Base-by-base conservation (phyloP, 257 asterid genomes). In the Nicotiana sylvestris region DNA sequence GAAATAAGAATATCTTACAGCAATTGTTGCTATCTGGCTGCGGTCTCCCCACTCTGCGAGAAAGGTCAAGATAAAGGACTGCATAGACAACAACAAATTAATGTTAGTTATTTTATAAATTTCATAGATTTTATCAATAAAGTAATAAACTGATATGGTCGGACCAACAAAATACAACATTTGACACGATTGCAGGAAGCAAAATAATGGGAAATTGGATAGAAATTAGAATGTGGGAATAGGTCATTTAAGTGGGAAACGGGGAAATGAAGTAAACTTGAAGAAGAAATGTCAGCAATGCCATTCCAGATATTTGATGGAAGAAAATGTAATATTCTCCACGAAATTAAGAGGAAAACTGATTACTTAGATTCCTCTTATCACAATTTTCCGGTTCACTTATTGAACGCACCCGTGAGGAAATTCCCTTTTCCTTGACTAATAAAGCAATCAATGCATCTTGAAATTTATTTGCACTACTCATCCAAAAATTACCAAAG, bases 1-100 rank as follows among this genome's bases (percentile, higher is more conserved):
- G 25, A 21, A n/a, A 37, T n/a, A 64, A 74, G 77, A 83, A 84
- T 32, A 77, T 77, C 97, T 94, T 90, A 94, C 98, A 84, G 99
- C 98, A 80, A 95, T 94, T 83, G 99, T 95, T 76, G 99, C 99
- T 77, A 94, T 94, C 92, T 95, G 99, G 90, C 99, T 95, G 76
- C 99, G 97, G 79, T 95, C 99, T 27, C 99, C 99, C 99, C 99
- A 95, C 84, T 95, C 99, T 12, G 99, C 99, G 88, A 94, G 87
- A 87, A 95, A 95, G 76, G 98, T 95, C 92, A 95, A 90, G 69
- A 95, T 92, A 78, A 94, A 95, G 58, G 99, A 89, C 98, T 95
- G 97, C 90, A 86, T 6, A 66, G 35, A 86, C 27, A 8, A 29
- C 39, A 65, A 27, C 37, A 74, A 46, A 72, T 6, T 66, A 9